phyloP scores from a whole-genome alignment of 306 rosid genomes.

The Acacia acuminata region DNA sequence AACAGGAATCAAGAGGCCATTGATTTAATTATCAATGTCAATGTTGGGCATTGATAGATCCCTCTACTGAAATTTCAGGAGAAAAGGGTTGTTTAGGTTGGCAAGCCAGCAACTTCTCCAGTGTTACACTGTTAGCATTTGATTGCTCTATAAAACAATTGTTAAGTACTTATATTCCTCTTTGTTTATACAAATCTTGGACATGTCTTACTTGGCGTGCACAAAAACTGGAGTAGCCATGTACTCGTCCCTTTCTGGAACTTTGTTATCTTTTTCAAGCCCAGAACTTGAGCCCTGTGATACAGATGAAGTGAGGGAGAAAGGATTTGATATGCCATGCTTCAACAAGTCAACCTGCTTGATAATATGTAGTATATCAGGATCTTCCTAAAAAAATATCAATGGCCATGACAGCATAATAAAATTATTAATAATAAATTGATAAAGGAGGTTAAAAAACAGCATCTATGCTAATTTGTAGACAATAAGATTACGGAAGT shows the following conservation, averaged over 20 bases:
- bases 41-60: neutral
- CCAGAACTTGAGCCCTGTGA: slow-evolving; percentile 62
- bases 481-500: neutral
- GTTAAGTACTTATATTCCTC: neutral
- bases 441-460: neutral
- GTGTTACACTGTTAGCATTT: neutral
- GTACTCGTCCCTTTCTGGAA: slow-evolving; percentile 53
- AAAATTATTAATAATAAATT: neutral
- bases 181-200: neutral
- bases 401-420: neutral
- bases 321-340: slow-evolving; percentile 85
- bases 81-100: neutral
- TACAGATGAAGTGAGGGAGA: slow-evolving; percentile 47
- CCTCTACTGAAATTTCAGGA: neutral
- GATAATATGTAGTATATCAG: neutral
- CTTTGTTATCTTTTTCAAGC: slow-evolving; percentile 50
- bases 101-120: too few species aligned
- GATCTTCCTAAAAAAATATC: neutral
- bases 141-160: neutral
- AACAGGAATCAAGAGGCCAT: neutral
- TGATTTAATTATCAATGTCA: neutral
- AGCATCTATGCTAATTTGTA: neutral
- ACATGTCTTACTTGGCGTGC: slow-evolving; percentile 69
- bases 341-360: slow-evolving; percentile 85
- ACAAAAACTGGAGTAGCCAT: slow-evolving; percentile 80